phyloP scores from a whole-genome alignment of 2,329 filamentous ascomycete genomes.

The Daldinia eschscholtzii region DNA sequence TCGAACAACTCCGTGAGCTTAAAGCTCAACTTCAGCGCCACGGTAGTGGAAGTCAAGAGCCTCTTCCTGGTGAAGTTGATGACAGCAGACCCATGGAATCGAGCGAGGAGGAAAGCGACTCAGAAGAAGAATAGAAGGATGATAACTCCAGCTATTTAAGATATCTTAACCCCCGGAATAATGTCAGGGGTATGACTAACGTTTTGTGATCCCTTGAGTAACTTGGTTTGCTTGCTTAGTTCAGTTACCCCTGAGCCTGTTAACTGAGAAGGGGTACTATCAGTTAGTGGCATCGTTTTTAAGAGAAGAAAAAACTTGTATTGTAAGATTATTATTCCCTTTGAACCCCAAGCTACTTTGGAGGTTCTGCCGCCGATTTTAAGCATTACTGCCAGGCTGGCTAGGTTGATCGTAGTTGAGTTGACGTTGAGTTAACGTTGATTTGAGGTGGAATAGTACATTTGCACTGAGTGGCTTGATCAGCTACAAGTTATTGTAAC shows the following conservation, averaged over 20 bases:
- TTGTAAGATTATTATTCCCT: conserved; percentile 31
- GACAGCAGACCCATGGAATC: conserved; percentile 44
- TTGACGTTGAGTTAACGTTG: conserved; percentile 9
- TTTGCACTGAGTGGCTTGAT: background rate
- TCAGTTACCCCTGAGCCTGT: conserved; percentile 1
- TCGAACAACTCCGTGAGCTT: conserved; percentile 72
- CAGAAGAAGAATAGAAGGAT: conserved; percentile 48
- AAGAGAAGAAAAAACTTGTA: background rate
- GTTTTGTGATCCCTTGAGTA: conserved; percentile 8
- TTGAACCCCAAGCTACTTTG: conserved; percentile 6
- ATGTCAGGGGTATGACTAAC: background rate
- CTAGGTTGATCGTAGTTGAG: conserved; percentile 19
- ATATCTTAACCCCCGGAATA: background rate
- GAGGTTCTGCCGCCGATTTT: conserved; percentile 8
- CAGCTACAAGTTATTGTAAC: conserved; percentile 12
- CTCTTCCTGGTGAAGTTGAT: conserved; percentile 46
- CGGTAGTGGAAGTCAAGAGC: conserved; percentile 59
- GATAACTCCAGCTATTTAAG: conserved; percentile 2
- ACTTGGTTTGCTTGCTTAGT: conserved; percentile 14
- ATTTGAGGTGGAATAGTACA: background rate
- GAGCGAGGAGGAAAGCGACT: conserved; percentile 50
- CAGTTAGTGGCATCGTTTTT: conserved; percentile 7
- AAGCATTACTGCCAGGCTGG: conserved; percentile 6
- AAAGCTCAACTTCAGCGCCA: conserved; percentile 64
- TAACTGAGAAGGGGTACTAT: background rate